These are phyloP conservation scores for Cucurbita moschata DNA, from an alignment of 306 rosid genomes.

Conservation along the genomic window DNA sequence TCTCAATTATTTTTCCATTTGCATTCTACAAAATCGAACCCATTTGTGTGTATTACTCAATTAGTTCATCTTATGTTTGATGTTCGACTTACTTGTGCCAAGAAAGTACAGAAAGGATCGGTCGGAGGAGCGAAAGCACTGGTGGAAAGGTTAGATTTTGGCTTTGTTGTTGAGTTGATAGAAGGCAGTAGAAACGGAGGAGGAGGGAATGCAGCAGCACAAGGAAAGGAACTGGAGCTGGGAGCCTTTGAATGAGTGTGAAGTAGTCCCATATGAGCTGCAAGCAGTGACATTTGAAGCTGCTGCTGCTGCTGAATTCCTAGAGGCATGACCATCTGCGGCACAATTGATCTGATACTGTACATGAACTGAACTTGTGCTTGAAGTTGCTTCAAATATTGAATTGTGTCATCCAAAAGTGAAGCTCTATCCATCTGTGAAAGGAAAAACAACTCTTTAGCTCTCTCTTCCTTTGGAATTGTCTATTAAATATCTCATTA, in stretches of 20 bases:
- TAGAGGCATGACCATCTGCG: conserved; percentile 30
- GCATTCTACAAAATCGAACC: background rate
- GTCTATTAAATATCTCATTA: background rate
- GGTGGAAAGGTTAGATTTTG: conserved; percentile 14
- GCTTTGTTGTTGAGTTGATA: conserved; percentile 13
- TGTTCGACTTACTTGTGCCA: conserved; percentile 25
- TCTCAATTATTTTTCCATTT: background rate
- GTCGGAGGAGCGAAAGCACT: conserved; percentile 13
- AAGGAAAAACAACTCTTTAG: background rate
- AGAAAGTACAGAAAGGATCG: conserved; percentile 15
- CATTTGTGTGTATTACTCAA: background rate
- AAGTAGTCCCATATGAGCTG: conserved; percentile 11
- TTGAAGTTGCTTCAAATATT: conserved; percentile 36
- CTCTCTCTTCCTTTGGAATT: background rate
- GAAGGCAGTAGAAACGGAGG: conserved; percentile 19
- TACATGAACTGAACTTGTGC: conserved; percentile 30
- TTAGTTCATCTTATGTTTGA: background rate
- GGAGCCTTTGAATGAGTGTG: conserved; percentile 10
- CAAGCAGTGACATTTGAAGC: conserved; percentile 31
- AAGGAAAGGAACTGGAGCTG: background rate
- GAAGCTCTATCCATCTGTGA: conserved; percentile 41
- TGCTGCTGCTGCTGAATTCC: conserved; percentile 24
- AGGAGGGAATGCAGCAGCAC: conserved; percentile 11
- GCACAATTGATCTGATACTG: conserved; percentile 17
- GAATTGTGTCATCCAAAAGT: conserved; percentile 36